Conservation (phyloP, 257 asterid species). For the Jaltomata sinuosa region DNA sequence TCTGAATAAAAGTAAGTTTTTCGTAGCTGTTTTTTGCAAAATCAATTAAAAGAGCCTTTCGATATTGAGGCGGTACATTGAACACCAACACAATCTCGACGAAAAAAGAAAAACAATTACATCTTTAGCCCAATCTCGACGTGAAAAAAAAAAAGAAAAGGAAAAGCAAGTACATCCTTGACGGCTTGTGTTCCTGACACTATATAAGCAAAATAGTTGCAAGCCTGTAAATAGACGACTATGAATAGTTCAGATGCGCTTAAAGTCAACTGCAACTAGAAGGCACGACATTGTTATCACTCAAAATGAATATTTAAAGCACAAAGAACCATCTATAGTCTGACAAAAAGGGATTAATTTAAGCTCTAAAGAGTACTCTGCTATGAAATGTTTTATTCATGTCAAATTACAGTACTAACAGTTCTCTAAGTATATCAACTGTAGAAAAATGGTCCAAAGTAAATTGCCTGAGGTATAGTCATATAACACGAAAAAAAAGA, state of each 20-base stretch:
- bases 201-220: not conserved
- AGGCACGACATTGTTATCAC: not conserved
- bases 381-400: not conserved
- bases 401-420: not conserved
- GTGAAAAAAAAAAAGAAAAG: not conserved
- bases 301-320: not conserved
- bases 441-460: not conserved
- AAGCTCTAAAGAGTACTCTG: not conserved
- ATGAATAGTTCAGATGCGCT: not conserved
- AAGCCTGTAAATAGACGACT: not conserved
- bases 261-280: not conserved
- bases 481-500: not conserved
- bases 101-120: not conserved
- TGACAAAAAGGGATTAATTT: not conserved
- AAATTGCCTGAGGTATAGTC: not conserved
- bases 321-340: not conserved
- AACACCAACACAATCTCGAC: not conserved
- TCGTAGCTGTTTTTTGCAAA: not conserved
- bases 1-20: not conserved
- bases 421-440: not conserved
- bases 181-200: not conserved
- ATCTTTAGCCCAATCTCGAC: not conserved
- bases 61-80: not conserved
- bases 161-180: not conserved
- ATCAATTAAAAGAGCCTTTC: too few species aligned